These are phyloP conservation scores for Spencermartinsiella europaea DNA, from an alignment of 805 yeast species.

Conservation along the genomic window DNA sequence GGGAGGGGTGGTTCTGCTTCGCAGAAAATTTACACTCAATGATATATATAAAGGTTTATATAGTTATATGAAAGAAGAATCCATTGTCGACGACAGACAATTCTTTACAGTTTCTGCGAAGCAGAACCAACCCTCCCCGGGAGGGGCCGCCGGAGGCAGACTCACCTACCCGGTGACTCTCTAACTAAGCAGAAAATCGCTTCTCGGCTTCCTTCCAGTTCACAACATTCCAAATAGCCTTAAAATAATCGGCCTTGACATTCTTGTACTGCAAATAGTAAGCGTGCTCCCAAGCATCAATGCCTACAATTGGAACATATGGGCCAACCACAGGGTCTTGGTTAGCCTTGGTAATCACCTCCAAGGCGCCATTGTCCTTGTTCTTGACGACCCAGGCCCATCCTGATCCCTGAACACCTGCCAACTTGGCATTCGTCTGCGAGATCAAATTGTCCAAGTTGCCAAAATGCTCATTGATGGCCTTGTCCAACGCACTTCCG, in stretches of 20 bases:
- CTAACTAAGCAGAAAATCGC: slow-evolving; percentile 39
- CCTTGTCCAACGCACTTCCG: slow-evolving; percentile 53
- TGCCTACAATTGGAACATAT: slow-evolving; percentile 72
- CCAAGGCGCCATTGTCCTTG: slow-evolving; percentile 61
- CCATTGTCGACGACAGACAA: no score
- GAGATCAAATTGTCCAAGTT: slow-evolving; percentile 61
- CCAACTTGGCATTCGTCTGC: slow-evolving; percentile 63
- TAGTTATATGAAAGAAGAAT: no score
- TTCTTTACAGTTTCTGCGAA: no score
- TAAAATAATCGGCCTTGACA: slow-evolving; percentile 86
- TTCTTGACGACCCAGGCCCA: slow-evolving; percentile 92
- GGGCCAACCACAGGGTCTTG: slow-evolving; percentile 79
- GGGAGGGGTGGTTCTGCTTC: no score
- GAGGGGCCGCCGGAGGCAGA: no score
- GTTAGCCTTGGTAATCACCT: slow-evolving; percentile 75
- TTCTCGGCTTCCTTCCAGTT: slow-evolving; percentile 89
- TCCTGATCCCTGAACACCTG: slow-evolving; percentile 91
- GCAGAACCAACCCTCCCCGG: no score
- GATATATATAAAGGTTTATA: no score
- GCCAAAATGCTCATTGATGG: slow-evolving; percentile 63
- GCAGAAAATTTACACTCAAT: no score
- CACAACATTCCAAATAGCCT: slow-evolving; percentile 90
- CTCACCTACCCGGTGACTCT: no score
- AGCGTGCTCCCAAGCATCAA: slow-evolving; percentile 97
- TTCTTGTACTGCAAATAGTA: slow-evolving; percentile 90